A percentile compares a stretch with the other conserved stretches of the same genome.
These are phyloP conservation scores for Nemania bipapillata DNA, from an alignment of 2,329 filamentous ascomycete genomes.

Conservation along the genomic window DNA sequence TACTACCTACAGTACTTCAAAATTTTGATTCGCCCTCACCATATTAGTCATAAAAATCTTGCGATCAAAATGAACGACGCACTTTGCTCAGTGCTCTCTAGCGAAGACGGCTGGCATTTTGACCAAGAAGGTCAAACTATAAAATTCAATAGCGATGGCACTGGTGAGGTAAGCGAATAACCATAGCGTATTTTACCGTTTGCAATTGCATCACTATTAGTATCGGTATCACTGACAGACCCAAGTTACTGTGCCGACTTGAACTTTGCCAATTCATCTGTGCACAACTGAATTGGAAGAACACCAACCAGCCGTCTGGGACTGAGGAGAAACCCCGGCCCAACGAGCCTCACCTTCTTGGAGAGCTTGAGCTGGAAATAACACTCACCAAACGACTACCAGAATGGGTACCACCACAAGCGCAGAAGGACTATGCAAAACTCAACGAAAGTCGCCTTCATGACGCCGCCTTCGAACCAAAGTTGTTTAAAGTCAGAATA, in stretches of 20 bases:
- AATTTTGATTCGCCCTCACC: neutral
- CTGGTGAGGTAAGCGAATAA: conserved; percentile 40
- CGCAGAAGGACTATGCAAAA: conserved; percentile 10
- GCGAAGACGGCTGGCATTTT: conserved; percentile 41
- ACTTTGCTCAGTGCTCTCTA: conserved; percentile 43
- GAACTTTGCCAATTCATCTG: conserved; percentile 40
- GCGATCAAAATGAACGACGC: conserved; percentile 42
- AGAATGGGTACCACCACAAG: conserved; percentile 20
- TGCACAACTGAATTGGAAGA: conserved; percentile 42
- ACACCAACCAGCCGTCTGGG: conserved; percentile 14
- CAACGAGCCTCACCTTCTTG: conserved; percentile 26
- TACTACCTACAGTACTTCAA: too few relatives aligned
- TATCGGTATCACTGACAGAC: conserved; percentile 20
- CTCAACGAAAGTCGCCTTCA: conserved; percentile 27
- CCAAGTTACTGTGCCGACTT: conserved; percentile 41
- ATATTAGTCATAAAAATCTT: neutral
- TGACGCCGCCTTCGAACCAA: conserved; percentile 43
- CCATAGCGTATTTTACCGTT: neutral
- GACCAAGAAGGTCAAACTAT: conserved; percentile 41
- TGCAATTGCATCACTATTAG: neutral
- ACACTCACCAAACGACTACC: conserved; percentile 41
- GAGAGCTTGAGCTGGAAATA: conserved; percentile 40
- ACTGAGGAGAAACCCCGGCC: too few relatives aligned
- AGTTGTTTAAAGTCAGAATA: conserved; percentile 42
- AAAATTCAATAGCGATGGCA: conserved; percentile 45